Evolutionary conservation across 768 basidiomycete species (phyloP).

Genomic region (Grammothele lineata): DNA sequence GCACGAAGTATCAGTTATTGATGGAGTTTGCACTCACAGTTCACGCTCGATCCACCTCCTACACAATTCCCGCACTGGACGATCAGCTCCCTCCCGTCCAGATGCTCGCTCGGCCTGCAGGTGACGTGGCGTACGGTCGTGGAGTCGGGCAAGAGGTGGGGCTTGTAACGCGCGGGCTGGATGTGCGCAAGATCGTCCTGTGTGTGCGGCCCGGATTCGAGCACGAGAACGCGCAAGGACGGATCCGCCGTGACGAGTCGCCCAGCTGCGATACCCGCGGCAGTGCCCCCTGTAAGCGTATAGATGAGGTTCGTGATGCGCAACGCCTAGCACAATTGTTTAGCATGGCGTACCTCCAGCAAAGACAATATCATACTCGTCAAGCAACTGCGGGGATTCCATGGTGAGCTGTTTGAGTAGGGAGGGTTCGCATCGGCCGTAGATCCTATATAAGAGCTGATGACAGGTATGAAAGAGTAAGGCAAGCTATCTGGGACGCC

Average conservation of each 20-base stretch:
- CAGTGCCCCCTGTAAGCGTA: constrained; percentile 45
- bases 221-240: constrained; percentile 48
- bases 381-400: too few relatives aligned
- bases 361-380: constrained; percentile 53
- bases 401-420: too few relatives aligned
- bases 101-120: constrained; percentile 35
- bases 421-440: too few relatives aligned
- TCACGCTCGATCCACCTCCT: constrained; percentile 58
- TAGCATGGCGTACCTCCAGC: constrained; percentile 46
- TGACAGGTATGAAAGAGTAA: too few relatives aligned
- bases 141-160: constrained; percentile 33
- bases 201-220: constrained; percentile 57
- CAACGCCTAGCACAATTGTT: background rate
- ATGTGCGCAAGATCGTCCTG: constrained; percentile 41
- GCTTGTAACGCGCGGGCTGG: constrained; percentile 48
- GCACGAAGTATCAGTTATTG: too few relatives aligned
- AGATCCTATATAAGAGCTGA: too few relatives aligned
- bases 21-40: constrained; percentile 35
- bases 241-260: constrained; percentile 51
- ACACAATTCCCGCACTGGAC: constrained; percentile 45
- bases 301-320: background rate
- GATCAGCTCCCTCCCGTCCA: constrained; percentile 39
- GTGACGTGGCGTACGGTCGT: constrained; percentile 41
- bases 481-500: too few relatives aligned
- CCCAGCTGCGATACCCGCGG: constrained; percentile 53